A percentile compares a stretch with the other conserved stretches of the same genome.
phyloP scores from a whole-genome alignment of 2,329 filamentous ascomycete species.

The Paecilomyces formosus region DNA sequence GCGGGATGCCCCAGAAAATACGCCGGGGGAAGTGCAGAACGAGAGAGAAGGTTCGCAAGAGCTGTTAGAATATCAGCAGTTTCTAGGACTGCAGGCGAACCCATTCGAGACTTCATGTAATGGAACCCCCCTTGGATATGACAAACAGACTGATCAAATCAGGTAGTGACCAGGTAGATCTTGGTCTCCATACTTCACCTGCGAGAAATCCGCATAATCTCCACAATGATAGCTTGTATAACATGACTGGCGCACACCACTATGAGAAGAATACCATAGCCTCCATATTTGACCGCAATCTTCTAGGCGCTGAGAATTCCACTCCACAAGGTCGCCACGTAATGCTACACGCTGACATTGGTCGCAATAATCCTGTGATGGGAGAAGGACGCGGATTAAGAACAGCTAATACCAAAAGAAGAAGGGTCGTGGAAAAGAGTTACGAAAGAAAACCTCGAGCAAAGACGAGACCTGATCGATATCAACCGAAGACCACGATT shows the following conservation, averaged over 20 bases:
- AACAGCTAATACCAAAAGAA: background rate
- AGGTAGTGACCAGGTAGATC: background rate
- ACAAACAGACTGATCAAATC: background rate
- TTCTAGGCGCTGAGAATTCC: background rate
- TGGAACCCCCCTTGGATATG: background rate
- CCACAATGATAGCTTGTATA: background rate
- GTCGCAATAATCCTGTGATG: no score
- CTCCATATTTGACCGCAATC: background rate
- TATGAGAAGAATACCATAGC: no score
- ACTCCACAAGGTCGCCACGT: background rate
- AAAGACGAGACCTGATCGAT: slow-evolving; percentile 51
- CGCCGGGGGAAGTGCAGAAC: background rate
- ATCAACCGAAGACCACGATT: slow-evolving; percentile 36
- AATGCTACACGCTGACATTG: background rate
- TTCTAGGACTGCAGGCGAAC: background rate
- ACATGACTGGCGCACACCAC: background rate
- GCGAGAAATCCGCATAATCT: background rate
- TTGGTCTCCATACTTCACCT: background rate
- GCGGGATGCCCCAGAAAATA: background rate
- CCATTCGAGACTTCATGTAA: background rate
- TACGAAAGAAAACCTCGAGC: slow-evolving; percentile 48
- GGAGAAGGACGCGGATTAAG: background rate
- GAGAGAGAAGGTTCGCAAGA: background rate
- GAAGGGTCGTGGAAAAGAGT: slow-evolving; percentile 1
- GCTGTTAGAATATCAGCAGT: background rate